These are phyloP conservation scores for Prunus davidiana DNA, from an alignment of 306 rosid species.

Conservation along the genomic window DNA sequence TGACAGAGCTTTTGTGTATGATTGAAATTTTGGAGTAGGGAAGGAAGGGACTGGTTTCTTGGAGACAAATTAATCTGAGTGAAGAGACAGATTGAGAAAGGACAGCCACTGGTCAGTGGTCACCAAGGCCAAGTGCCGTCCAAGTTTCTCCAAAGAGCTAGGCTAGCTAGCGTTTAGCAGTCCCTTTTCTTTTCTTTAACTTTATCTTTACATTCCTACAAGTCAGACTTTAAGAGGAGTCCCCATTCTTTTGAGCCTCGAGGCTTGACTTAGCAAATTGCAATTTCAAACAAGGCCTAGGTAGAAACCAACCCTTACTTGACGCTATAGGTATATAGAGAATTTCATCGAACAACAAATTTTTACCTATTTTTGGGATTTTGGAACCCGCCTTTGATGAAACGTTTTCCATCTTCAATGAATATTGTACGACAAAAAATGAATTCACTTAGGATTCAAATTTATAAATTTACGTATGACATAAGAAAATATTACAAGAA, in stretches of 20 bases:
- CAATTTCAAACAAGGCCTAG: neutral
- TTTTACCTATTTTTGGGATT: neutral
- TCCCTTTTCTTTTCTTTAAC: neutral
- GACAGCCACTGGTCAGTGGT: neutral
- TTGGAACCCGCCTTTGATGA: neutral
- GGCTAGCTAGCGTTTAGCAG: neutral
- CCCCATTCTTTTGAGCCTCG: neutral
- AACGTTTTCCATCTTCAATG: neutral
- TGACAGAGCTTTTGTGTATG: neutral
- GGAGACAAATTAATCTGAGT: neutral
- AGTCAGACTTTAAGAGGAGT: neutral
- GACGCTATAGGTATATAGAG: no score
- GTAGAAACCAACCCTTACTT: no score
- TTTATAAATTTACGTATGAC: no score
- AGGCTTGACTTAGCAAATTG: neutral
- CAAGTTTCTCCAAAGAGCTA: neutral
- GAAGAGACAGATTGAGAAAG: conserved; percentile 1
- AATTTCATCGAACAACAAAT: neutral
- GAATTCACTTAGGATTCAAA: no score
- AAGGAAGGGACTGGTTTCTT: neutral
- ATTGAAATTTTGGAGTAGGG: neutral
- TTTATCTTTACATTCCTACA: neutral
- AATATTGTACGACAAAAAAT: no score
- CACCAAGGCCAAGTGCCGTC: conserved; percentile 10
- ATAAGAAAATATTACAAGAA: no score